A percentile compares a stretch with the other conserved stretches of the same genome.
Conservation (phyloP, 805 yeast species). For the Cyberlindnera saturnus region DNA sequence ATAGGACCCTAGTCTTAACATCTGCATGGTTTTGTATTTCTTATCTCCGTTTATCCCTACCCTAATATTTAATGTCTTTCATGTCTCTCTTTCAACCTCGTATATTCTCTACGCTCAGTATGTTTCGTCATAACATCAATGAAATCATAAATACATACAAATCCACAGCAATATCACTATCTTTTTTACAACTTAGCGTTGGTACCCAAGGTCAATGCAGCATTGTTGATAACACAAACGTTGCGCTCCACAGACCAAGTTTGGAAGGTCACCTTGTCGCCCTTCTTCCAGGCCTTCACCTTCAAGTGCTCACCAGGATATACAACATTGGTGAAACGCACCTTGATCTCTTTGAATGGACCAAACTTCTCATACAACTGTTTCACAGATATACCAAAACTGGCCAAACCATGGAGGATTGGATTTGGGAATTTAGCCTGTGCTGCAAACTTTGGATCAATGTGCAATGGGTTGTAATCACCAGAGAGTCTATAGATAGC, state of each 20-base stretch:
- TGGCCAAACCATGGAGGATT: slow-evolving; percentile 87
- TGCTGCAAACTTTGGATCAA: slow-evolving; percentile 86
- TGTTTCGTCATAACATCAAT: too few species aligned
- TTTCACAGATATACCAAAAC: slow-evolving; percentile 78
- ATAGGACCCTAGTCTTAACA: neutral
- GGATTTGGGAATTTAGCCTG: slow-evolving; percentile 83
- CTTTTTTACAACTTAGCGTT: slow-evolving; percentile 11
- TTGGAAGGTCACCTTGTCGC: slow-evolving; percentile 63
- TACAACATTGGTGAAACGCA: slow-evolving; percentile 84
- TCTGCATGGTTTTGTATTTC: neutral
- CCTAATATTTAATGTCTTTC: too few species aligned
- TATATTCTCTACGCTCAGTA: too few species aligned
- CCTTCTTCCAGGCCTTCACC: slow-evolving; percentile 80
- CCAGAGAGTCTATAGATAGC: slow-evolving; percentile 89
- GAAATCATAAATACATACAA: too few species aligned
- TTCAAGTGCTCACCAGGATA: slow-evolving; percentile 90
- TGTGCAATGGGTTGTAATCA: slow-evolving; percentile 91
- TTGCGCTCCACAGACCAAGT: slow-evolving; percentile 75
- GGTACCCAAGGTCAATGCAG: slow-evolving; percentile 61
- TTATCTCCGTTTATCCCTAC: neutral
- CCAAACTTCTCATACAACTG: slow-evolving; percentile 77
- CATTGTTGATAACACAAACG: slow-evolving; percentile 74
- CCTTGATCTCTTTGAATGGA: slow-evolving; percentile 76
- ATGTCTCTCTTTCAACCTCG: too few species aligned
- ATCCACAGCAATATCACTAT: too few species aligned